A percentile compares a stretch with the other conserved stretches of the same genome.
These are phyloP conservation scores for Candida golubevii DNA, from an alignment of 805 yeast genomes.

Conservation along the genomic window DNA sequence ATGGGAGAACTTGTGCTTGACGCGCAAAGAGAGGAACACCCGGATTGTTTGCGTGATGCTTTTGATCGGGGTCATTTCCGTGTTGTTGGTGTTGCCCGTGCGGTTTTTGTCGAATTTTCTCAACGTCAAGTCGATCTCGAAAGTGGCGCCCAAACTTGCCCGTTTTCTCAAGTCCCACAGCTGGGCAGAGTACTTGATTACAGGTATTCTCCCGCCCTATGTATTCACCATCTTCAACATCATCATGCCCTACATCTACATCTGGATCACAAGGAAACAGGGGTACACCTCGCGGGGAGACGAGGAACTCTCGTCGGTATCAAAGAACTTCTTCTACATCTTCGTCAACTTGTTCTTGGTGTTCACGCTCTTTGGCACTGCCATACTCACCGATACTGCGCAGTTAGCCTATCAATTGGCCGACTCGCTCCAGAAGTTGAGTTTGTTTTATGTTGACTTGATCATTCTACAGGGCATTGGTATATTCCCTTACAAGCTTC, in stretches of 20 bases:
- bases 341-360: slow-evolving; percentile 92
- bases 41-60: slow-evolving; percentile 63
- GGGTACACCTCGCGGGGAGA: slow-evolving; percentile 91
- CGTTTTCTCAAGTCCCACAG: slow-evolving; percentile 55
- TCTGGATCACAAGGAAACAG: slow-evolving; percentile 76
- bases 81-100: slow-evolving; percentile 77
- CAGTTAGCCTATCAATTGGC: slow-evolving; percentile 86
- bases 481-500: slow-evolving; percentile 82
- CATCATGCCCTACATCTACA: slow-evolving; percentile 79
- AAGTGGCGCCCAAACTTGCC: slow-evolving; percentile 81
- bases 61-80: slow-evolving; percentile 62
- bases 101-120: slow-evolving; percentile 78
- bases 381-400: slow-evolving; percentile 84
- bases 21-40: slow-evolving; percentile 64
- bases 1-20: slow-evolving; percentile 86
- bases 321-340: slow-evolving; percentile 90
- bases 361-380: slow-evolving; percentile 91
- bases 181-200: slow-evolving; percentile 75
- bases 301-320: slow-evolving; percentile 83
- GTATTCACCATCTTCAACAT: slow-evolving; percentile 81
- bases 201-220: slow-evolving; percentile 89
- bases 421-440: slow-evolving; percentile 68
- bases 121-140: slow-evolving; percentile 71
- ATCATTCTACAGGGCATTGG: slow-evolving; percentile 79
- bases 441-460: slow-evolving; percentile 87